phyloP scores from a whole-genome alignment of 2,329 filamentous ascomycete genomes.

The Aspergillus vadensis region DNA sequence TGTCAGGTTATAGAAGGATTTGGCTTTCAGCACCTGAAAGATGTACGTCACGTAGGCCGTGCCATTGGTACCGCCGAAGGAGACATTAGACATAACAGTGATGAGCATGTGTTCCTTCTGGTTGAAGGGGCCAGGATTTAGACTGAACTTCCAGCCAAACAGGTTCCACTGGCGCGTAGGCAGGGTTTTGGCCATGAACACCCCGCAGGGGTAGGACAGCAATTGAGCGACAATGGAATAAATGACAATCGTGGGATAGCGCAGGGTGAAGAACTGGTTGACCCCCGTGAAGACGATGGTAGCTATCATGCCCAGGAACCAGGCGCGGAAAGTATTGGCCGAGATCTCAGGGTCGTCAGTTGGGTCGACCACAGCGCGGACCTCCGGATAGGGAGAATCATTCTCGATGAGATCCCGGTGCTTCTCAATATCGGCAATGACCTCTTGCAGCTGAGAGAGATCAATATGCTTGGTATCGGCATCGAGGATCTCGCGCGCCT shows the following conservation, averaged over 20 bases:
- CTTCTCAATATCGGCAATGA: not conserved
- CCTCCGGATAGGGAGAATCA: constrained; percentile 21
- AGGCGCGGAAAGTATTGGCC: constrained; percentile 36
- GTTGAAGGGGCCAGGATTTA: constrained; percentile 16
- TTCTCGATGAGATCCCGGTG: constrained; percentile 4
- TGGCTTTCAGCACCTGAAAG: constrained; percentile 7
- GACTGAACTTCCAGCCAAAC: constrained; percentile 7
- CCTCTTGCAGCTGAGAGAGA: constrained; percentile 3
- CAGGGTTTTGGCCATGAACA: constrained; percentile 6
- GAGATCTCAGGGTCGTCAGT: constrained; percentile 21
- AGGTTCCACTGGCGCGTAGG: constrained; percentile 6
- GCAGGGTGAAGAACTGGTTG: constrained; percentile 23
- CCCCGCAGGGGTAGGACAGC: constrained; percentile 9
- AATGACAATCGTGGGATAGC: constrained; percentile 13
- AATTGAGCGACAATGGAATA: constrained; percentile 6
- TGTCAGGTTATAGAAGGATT: constrained; percentile 3
- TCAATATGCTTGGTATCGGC: constrained; percentile 5
- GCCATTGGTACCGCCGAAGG: not conserved
- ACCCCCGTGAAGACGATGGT: constrained; percentile 17
- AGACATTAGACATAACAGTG: constrained; percentile 12
- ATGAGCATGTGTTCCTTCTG: constrained; percentile 16
- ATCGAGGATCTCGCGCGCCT: constrained; percentile 7
- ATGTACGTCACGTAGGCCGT: constrained; percentile 6
- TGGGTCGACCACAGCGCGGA: constrained; percentile 20
- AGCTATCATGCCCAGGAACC: constrained; percentile 44